These are phyloP conservation scores for Oldenlandia corymbosa DNA, from an alignment of 257 asterid species.

Conservation along the genomic window DNA sequence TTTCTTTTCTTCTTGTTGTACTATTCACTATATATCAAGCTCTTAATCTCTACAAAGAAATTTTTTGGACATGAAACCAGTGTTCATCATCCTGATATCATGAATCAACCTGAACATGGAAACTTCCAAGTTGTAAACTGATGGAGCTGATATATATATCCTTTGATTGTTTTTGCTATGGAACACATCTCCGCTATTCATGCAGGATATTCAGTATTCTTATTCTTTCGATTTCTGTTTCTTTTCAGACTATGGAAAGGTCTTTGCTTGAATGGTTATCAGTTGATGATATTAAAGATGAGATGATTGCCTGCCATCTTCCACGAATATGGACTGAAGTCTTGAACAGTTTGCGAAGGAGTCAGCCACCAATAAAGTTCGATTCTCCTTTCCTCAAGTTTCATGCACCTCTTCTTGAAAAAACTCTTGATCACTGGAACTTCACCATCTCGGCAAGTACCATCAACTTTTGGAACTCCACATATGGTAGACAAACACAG, in stretches of 20 bases:
- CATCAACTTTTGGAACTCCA: slow-evolving; percentile 64
- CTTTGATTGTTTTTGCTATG: neutral
- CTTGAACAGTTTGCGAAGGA: slow-evolving; percentile 44
- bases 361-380: slow-evolving; percentile 45
- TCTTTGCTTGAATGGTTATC: slow-evolving; percentile 66
- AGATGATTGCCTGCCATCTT: slow-evolving; percentile 31
- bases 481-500: slow-evolving; percentile 45
- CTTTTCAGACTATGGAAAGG: slow-evolving; percentile 37
- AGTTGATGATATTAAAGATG: slow-evolving; percentile 38
- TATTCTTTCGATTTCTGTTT: neutral
- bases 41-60: no score
- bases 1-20: slow-evolving; percentile 11
- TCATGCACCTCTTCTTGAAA: slow-evolving; percentile 55
- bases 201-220: neutral
- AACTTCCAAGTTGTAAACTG: no score
- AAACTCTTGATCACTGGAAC: slow-evolving; percentile 58
- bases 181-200: neutral
- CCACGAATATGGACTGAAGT: slow-evolving; percentile 50
- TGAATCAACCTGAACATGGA: no score
- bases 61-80: no score
- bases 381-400: slow-evolving; percentile 49
- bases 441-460: slow-evolving; percentile 51
- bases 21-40: no score
- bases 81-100: no score
- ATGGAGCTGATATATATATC: no score